Percentiles rank a stretch among this genome's conserved stretches.
phyloP scores from a whole-genome alignment of 148 eudicot species.

The Camellia japonica region DNA sequence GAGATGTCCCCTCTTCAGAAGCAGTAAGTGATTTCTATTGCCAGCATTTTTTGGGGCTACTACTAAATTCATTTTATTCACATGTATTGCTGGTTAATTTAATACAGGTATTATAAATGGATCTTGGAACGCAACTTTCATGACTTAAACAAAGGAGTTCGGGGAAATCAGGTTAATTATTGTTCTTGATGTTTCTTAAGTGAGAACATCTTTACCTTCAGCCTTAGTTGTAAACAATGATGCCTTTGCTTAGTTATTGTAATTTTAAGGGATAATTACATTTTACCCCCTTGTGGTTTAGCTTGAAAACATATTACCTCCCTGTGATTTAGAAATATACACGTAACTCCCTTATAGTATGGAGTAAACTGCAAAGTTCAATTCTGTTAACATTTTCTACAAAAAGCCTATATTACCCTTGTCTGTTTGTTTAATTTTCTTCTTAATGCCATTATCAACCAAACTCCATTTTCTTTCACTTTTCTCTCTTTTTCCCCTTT shows the following conservation, averaged over 20 bases:
- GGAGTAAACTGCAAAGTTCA: too few species aligned
- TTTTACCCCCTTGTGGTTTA: too few species aligned
- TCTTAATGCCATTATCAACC: too few species aligned
- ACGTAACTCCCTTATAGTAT: too few species aligned
- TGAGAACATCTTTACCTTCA: not conserved
- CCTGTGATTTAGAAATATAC: too few species aligned
- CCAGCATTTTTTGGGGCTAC: not conserved
- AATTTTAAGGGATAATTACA: not conserved
- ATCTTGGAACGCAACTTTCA: conserved; percentile 95
- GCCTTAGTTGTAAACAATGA: too few species aligned
- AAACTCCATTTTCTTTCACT: too few species aligned
- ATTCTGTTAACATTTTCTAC: too few species aligned
- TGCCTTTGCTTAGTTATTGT: not conserved
- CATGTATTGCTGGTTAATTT: conserved; percentile 6
- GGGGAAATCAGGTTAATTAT: conserved; percentile 86
- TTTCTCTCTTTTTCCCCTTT: too few species aligned
- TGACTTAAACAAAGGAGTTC: conserved; percentile 97
- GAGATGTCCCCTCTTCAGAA: conserved; percentile 99
- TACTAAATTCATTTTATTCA: conserved; percentile 3
- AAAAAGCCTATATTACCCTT: too few species aligned
- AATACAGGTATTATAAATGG: conserved; percentile 93
- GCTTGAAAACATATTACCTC: too few species aligned
- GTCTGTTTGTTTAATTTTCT: too few species aligned
- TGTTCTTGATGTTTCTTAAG: not conserved
- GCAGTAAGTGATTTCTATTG: conserved; percentile 51